Evolutionary conservation across 176 grass and related monocot species (phyloP).

Genomic region (Thinopyrum elongatum): DNA sequence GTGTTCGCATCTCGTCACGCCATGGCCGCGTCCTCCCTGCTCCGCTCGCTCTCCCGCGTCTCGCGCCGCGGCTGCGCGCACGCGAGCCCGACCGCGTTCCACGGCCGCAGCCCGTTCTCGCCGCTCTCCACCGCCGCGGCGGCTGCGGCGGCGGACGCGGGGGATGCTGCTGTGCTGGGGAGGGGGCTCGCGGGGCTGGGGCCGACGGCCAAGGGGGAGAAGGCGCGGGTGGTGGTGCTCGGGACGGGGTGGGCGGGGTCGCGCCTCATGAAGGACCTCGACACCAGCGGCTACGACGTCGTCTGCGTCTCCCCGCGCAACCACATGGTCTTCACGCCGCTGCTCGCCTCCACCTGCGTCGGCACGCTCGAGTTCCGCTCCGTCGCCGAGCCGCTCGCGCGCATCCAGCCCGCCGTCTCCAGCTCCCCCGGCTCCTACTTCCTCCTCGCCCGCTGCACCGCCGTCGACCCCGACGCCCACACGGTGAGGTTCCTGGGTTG

Average conservation of each 20-base stretch:
- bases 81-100: not conserved
- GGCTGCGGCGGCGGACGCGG: not conserved
- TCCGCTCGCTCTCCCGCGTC: constrained; percentile 31
- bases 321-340: constrained; percentile 99
- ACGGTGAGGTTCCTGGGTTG: constrained; percentile 46
- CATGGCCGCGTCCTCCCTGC: constrained; percentile 39
- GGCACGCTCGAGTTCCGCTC: constrained; percentile 99
- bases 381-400: constrained; percentile 74
- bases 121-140: constrained; percentile 20
- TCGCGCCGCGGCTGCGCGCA: constrained; percentile 10
- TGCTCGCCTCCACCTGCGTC: constrained; percentile 96
- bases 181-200: constrained; percentile 46
- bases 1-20: constrained; percentile 9
- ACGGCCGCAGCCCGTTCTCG: not conserved
- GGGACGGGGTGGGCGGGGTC: constrained; percentile 93
- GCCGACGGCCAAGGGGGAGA: constrained; percentile 71
- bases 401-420: constrained; percentile 89
- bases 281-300: constrained; percentile 71
- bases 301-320: constrained; percentile 95
- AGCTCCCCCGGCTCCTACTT: constrained; percentile 72
- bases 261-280: constrained; percentile 86
- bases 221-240: constrained; percentile 84
- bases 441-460: constrained; percentile 81
- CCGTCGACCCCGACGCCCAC: constrained; percentile 59
- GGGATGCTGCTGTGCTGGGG: constrained; percentile 1